phyloP scores from a whole-genome alignment of 2,329 filamentous ascomycete genomes.

The Penicillium crustosum region DNA sequence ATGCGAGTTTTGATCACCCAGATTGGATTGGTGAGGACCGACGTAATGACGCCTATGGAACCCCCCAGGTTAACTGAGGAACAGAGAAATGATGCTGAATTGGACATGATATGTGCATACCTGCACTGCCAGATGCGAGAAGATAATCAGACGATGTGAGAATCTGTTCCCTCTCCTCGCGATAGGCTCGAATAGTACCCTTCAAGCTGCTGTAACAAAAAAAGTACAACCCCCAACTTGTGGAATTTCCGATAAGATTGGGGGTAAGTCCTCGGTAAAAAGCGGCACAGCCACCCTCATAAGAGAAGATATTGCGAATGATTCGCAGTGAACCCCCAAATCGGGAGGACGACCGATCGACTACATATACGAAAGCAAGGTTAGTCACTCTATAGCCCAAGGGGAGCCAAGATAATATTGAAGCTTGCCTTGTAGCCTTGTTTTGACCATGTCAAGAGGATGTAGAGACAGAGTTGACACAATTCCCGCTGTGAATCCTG shows the following conservation, averaged over 20 bases:
- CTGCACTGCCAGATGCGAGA: slow-evolving; percentile 65
- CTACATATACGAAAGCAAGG: slow-evolving; percentile 32
- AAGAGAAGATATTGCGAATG: slow-evolving; percentile 51
- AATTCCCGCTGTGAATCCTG: slow-evolving; percentile 85
- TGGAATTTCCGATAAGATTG: slow-evolving; percentile 86
- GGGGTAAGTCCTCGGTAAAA: slow-evolving; percentile 88
- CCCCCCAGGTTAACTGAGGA: slow-evolving; percentile 1
- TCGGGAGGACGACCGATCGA: slow-evolving; percentile 50
- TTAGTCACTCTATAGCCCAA: background rate
- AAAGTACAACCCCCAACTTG: slow-evolving; percentile 92
- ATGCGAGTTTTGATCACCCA: slow-evolving; percentile 99
- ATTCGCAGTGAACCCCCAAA: slow-evolving; percentile 56
- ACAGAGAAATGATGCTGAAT: background rate
- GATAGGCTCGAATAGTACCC: slow-evolving; percentile 49
- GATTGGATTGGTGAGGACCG: slow-evolving; percentile 85
- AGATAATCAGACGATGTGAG: slow-evolving; percentile 75
- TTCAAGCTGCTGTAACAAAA: slow-evolving; percentile 66
- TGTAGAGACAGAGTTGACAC: slow-evolving; percentile 84
- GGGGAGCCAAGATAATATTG: background rate
- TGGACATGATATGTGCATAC: slow-evolving; percentile 33
- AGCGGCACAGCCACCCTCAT: slow-evolving; percentile 62
- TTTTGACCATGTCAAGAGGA: slow-evolving; percentile 94
- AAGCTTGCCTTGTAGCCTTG: slow-evolving; percentile 77
- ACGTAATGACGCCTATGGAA: slow-evolving; percentile 65
- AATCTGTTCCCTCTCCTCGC: slow-evolving; percentile 32